Evolutionary conservation across 2,329 filamentous ascomycete species (phyloP).

Genomic region (Exophiala viscosa): DNA sequence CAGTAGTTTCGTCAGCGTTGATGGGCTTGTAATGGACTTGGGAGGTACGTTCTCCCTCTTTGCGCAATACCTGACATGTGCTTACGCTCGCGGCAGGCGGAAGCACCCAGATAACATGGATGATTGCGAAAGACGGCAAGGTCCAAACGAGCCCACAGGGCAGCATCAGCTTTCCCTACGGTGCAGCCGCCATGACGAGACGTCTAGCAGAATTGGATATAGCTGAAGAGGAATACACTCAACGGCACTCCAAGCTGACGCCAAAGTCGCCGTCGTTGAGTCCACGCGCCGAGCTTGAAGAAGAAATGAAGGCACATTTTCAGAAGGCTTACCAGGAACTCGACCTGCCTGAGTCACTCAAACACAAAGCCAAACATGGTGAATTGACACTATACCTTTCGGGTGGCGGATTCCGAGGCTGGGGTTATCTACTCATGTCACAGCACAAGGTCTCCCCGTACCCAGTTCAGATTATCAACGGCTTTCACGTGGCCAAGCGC

Average conservation of each 20-base stretch:
- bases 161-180: slow-evolving; percentile 65
- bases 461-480: slow-evolving; percentile 77
- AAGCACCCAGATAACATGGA: slow-evolving; percentile 64
- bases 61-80: neutral
- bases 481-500: slow-evolving; percentile 75
- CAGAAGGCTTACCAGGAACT: slow-evolving; percentile 56
- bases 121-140: slow-evolving; percentile 49
- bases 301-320: slow-evolving; percentile 55
- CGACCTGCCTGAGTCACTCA: slow-evolving; percentile 53
- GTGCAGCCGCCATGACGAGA: slow-evolving; percentile 62
- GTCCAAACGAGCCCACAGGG: slow-evolving; percentile 52
- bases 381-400: slow-evolving; percentile 76
- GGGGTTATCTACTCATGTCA: slow-evolving; percentile 85
- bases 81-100: slow-evolving; percentile 12
- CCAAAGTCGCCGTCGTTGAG: slow-evolving; percentile 29
- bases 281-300: slow-evolving; percentile 35
- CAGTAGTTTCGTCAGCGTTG: slow-evolving; percentile 66
- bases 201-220: slow-evolving; percentile 45
- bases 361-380: slow-evolving; percentile 41
- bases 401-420: slow-evolving; percentile 84
- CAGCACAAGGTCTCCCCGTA: slow-evolving; percentile 70
- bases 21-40: slow-evolving; percentile 79
- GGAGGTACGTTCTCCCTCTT: slow-evolving; percentile 43
- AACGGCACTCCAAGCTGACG: slow-evolving; percentile 1
- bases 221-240: neutral